phyloP scores from a whole-genome alignment of 352 stramenopile genomes.

The Phytophthora colocasiae region DNA sequence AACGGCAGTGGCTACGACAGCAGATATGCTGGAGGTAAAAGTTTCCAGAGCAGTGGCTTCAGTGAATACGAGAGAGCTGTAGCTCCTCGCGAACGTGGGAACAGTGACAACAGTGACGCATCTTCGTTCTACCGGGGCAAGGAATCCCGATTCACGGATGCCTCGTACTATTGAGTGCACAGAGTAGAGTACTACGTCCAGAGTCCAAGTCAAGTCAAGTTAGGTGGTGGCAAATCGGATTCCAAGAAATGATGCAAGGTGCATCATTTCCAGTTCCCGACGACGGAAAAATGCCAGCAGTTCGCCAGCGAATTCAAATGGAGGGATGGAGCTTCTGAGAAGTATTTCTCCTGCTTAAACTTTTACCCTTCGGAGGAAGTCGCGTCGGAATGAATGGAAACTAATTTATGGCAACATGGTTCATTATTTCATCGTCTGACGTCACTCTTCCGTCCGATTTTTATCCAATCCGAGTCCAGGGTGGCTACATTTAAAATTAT shows the following conservation, averaged over 20 bases:
- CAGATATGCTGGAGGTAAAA: constrained; percentile 22
- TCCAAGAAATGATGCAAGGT: constrained; percentile 3
- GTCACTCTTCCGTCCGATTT: constrained; percentile 2
- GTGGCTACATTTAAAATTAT: constrained; percentile 22
- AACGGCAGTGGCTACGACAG: constrained; percentile 39
- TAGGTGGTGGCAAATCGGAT: constrained; percentile 3
- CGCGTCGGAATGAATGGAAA: constrained; percentile 44
- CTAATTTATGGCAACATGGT: constrained; percentile 40
- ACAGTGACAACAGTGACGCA: constrained; percentile 32
- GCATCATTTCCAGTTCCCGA: constrained; percentile 7
- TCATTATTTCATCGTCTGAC: neutral
- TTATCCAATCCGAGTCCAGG: constrained; percentile 18
- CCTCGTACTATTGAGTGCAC: constrained; percentile 38
- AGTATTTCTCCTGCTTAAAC: neutral
- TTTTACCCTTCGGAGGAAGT: constrained; percentile 15
- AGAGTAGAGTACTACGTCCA: constrained; percentile 15
- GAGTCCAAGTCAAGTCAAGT: constrained; percentile 17
- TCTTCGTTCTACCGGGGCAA: constrained; percentile 42
- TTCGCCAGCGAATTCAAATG: constrained; percentile 16
- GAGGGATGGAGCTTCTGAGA: constrained; percentile 16
- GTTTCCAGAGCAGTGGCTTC: constrained; percentile 51
- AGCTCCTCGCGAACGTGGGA: constrained; percentile 10
- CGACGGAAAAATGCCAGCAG: constrained; percentile 3
- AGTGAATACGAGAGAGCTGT: constrained; percentile 39
- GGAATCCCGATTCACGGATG: constrained; percentile 36